Evolutionary conservation across 192 early-diverging fungal genomes (phyloP).

Genomic region (Rhizophlyctis rosea): DNA sequence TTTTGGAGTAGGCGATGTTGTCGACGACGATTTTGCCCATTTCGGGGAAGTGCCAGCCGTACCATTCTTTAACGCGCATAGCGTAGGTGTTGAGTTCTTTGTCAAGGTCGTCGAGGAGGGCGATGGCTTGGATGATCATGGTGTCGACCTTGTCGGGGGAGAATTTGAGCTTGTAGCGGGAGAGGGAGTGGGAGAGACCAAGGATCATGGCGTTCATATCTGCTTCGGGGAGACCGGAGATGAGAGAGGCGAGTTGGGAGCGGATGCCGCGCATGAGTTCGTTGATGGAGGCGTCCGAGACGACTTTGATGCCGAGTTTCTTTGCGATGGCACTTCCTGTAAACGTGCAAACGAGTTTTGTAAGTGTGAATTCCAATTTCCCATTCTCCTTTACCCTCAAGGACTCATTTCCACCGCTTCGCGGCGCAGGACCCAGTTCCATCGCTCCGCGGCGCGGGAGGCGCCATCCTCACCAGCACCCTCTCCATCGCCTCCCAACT

Average conservation of each 20-base stretch:
- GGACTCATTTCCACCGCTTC: no score
- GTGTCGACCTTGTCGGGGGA: constrained; percentile 99
- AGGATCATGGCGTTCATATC: constrained; percentile 95
- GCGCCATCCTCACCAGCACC: no score
- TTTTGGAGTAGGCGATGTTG: constrained; percentile 90
- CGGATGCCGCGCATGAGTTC: constrained; percentile 97
- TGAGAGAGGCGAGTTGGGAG: constrained; percentile 84
- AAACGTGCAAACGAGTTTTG: background rate
- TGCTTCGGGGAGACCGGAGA: constrained; percentile 79
- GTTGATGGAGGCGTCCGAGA: constrained; percentile 76
- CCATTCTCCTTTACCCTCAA: constrained; percentile 7
- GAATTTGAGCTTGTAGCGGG: constrained; percentile 99
- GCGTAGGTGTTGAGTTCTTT: constrained; percentile 98
- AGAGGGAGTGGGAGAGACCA: constrained; percentile 98
- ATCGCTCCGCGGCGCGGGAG: no score
- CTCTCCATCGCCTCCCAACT: no score
- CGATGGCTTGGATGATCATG: constrained; percentile 99
- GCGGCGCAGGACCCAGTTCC: no score
- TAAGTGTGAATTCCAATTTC: background rate
- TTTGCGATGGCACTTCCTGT: constrained; percentile 65
- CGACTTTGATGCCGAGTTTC: constrained; percentile 81
- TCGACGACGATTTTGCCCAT: constrained; percentile 94
- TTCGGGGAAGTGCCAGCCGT: constrained; percentile 99
- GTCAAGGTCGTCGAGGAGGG: constrained; percentile 94
- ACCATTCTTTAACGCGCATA: constrained; percentile 98